Evolutionary conservation across 2,329 filamentous ascomycete genomes (phyloP), one percentile per base, ranked within the genome.

Genomic region (Pseudogymnoascus sp.): DNA sequence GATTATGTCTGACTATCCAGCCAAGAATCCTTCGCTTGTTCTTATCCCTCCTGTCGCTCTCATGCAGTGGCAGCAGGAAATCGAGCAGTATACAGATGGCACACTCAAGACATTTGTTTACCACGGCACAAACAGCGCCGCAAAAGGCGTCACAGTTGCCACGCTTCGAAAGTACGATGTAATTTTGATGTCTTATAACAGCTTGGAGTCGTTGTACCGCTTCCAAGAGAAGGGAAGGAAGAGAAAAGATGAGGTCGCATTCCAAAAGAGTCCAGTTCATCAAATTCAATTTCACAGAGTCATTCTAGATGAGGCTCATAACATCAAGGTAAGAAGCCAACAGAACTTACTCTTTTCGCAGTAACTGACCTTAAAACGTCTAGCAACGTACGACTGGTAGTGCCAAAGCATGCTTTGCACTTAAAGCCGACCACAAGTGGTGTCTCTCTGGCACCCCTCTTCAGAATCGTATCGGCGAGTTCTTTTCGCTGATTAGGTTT

Each of bases 1-100:
- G 48, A 92, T 99, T 74, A 97, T 97, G 94, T 97, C 93, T 0
- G 92, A 97, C 73, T 97, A 90, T 70, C 93, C 92, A 3, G 89
- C 87, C 21, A 89, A 88, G 68, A 78, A 88, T 61, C 93, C 94
- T 1, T 90, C 91, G 0, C 80, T 97, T 3, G 92, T 97, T 1
- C 82, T 97, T 35, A 92, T 96, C 0, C 93, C 93, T 0, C 93
- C 93, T 0, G 93, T 97, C 41, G 93, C 93, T 41, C 77, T 97
- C 59, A 95, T 97, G 89, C 93, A 97, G 72, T 97, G 93, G 93
- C 89, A 88, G 67, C 84, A 85, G 5, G 90, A 93, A 74, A 92
- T 93, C 63, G 82, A 85, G 31, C 84, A 85, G 12, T 85, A 97
- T 74, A 97, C 94, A 0, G 86, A 94, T 69, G 91, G 91, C 33